Conservation (phyloP, 1,139 yeast species). For the Lodderomyces metapsilosis region DNA sequence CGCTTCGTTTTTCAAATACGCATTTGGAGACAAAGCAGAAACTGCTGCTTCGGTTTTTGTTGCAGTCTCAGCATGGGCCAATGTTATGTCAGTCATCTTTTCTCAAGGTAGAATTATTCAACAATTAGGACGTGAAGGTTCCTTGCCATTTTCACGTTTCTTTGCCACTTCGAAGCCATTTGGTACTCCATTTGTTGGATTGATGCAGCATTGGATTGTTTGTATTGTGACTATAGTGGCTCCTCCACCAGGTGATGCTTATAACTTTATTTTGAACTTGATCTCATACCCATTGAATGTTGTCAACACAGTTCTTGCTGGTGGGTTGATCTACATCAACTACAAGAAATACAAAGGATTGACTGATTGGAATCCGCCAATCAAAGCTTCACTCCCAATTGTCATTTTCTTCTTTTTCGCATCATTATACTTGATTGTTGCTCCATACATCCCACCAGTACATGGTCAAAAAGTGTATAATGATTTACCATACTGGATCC, state of each 20-base stretch:
- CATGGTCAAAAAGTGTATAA: constrained; percentile 66
- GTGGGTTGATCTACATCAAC: constrained; percentile 41
- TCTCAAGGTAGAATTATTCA: constrained; percentile 51
- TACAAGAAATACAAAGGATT: constrained; percentile 52
- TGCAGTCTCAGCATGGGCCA: constrained; percentile 50
- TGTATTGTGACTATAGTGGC: constrained; percentile 48
- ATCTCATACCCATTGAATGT: constrained; percentile 52
- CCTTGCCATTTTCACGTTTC: constrained; percentile 45
- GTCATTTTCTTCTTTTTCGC: constrained; percentile 64
- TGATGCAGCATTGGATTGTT: constrained; percentile 58
- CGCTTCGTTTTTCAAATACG: constrained; percentile 45
- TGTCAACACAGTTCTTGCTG: constrained; percentile 46
- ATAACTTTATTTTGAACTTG: constrained; percentile 48
- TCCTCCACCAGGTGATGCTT: constrained; percentile 51
- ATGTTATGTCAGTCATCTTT: constrained; percentile 48
- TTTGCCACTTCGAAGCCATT: constrained; percentile 46
- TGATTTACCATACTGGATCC: constrained; percentile 71
- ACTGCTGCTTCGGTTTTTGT: constrained; percentile 50
- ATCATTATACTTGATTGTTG: constrained; percentile 68
- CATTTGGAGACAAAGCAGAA: constrained; percentile 46
- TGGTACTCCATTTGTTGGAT: constrained; percentile 51
- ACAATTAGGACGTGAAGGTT: constrained; percentile 50
- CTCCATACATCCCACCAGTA: constrained; percentile 80
- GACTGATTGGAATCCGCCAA: constrained; percentile 71
- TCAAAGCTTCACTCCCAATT: constrained; percentile 65